Conservation (phyloP, 441 rosid genomes). For the Cnidoscolus chayamansa region DNA sequence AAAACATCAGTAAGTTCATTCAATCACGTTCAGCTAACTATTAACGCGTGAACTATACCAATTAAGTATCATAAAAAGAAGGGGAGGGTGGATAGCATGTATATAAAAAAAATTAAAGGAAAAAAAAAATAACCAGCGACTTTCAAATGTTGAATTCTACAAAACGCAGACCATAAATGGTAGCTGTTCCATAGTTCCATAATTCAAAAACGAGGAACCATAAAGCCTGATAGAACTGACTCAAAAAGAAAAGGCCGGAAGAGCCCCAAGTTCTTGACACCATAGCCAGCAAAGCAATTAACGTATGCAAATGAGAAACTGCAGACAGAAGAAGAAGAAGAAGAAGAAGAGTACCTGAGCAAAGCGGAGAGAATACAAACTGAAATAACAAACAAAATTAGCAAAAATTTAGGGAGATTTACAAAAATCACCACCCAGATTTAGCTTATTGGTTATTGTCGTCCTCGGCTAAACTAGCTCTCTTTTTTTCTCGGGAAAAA, state of each 20-base stretch:
- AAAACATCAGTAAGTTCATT: background rate
- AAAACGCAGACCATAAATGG: background rate
- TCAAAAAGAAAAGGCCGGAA: background rate
- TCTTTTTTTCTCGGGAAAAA: no score
- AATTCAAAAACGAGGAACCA: background rate
- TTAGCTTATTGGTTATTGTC: background rate
- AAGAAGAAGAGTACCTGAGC: background rate
- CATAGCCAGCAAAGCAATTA: background rate
- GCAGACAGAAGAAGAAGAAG: background rate
- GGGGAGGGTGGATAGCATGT: background rate
- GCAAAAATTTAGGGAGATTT: background rate
- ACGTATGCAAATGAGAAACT: constrained; percentile 1
- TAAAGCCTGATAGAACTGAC: background rate
- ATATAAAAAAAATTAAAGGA: background rate
- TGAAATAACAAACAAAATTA: background rate
- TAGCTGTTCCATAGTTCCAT: background rate
- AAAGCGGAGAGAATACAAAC: background rate
- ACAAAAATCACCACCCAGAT: background rate
- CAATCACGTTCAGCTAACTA: background rate
- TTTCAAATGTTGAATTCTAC: constrained; percentile 1
- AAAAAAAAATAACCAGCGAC: background rate
- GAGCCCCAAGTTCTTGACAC: background rate
- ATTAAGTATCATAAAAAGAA: background rate
- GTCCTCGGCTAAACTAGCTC: background rate
- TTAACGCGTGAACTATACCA: no score